These are phyloP conservation scores for Mortierella hygrophila DNA, from an alignment of 192 early-diverging fungal genomes.

Conservation along the genomic window DNA sequence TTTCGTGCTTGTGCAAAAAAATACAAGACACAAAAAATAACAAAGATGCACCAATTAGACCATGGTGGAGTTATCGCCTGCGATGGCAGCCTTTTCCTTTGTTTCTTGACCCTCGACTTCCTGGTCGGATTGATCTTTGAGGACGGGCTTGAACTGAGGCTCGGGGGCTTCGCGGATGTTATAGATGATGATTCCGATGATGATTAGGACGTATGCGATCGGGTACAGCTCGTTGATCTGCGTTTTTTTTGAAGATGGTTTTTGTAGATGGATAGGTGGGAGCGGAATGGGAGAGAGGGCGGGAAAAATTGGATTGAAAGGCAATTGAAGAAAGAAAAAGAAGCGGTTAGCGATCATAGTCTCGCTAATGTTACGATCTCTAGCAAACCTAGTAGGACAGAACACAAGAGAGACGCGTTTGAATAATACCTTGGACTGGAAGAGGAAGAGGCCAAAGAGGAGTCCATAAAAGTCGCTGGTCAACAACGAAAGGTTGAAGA, in stretches of 20 bases:
- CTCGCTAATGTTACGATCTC: background rate
- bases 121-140: slow-evolving; percentile 1
- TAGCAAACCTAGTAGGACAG: background rate
- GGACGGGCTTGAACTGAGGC: slow-evolving; percentile 58
- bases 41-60: slow-evolving; percentile 6
- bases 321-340: background rate
- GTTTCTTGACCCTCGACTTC: background rate
- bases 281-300: background rate
- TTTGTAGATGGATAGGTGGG: background rate
- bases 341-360: background rate
- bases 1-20: background rate
- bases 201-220: slow-evolving; percentile 75
- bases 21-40: background rate
- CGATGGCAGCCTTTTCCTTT: background rate
- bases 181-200: slow-evolving; percentile 77
- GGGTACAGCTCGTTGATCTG: slow-evolving; percentile 70
- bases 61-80: slow-evolving; percentile 9
- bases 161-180: slow-evolving; percentile 69
- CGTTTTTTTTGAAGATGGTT: background rate
- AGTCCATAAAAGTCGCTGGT: slow-evolving; percentile 87
- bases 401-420: background rate
- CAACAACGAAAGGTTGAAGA: slow-evolving; percentile 83
- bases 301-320: background rate
- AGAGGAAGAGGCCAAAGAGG: slow-evolving; percentile 80
- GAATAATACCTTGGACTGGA: slow-evolving; percentile 64